A percentile compares a stretch with the other conserved stretches of the same genome.
phyloP scores from a whole-genome alignment of 169 alveolate genomes.

The Plasmodium adleri region DNA sequence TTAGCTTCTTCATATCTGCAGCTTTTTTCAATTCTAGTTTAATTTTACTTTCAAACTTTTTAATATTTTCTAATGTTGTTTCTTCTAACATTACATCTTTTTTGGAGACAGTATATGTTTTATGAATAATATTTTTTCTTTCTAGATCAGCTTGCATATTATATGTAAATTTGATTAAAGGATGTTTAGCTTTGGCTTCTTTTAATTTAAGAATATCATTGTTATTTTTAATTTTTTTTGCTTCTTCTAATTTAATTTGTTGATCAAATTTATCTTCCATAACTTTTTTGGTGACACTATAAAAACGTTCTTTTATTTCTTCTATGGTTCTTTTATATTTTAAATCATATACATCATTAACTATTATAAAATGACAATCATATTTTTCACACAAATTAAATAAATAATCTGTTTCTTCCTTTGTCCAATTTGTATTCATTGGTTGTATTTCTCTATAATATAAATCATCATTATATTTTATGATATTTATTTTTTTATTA shows the following conservation, averaged over 20 bases:
- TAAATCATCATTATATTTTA: constrained; percentile 85
- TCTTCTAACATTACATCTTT: constrained; percentile 81
- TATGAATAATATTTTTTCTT: constrained; percentile 83
- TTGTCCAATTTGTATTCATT: constrained; percentile 82
- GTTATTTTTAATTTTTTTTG: constrained; percentile 84
- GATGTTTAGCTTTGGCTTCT: constrained; percentile 88
- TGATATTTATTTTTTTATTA: constrained; percentile 81
- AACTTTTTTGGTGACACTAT: constrained; percentile 86
- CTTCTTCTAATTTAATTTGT: constrained; percentile 85
- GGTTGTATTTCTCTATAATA: constrained; percentile 74
- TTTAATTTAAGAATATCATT: constrained; percentile 83
- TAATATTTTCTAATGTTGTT: constrained; percentile 80
- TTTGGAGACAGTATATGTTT: constrained; percentile 81
- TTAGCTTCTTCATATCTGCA: constrained; percentile 80
- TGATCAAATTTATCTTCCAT: constrained; percentile 87
- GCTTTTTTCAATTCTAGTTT: constrained; percentile 83
- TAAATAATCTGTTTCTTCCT: constrained; percentile 88
- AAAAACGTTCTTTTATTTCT: constrained; percentile 88
- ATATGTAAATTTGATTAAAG: constrained; percentile 86
- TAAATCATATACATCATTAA: constrained; percentile 86
- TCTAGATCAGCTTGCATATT: constrained; percentile 88
- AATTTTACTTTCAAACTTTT: constrained; percentile 79
- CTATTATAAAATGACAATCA: constrained; percentile 87
- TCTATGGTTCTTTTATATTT: constrained; percentile 85
- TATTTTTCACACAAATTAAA: constrained; percentile 90